Evolutionary conservation across 176 grass and related monocot genomes (phyloP).

Genomic region (Triticum timopheevii): DNA sequence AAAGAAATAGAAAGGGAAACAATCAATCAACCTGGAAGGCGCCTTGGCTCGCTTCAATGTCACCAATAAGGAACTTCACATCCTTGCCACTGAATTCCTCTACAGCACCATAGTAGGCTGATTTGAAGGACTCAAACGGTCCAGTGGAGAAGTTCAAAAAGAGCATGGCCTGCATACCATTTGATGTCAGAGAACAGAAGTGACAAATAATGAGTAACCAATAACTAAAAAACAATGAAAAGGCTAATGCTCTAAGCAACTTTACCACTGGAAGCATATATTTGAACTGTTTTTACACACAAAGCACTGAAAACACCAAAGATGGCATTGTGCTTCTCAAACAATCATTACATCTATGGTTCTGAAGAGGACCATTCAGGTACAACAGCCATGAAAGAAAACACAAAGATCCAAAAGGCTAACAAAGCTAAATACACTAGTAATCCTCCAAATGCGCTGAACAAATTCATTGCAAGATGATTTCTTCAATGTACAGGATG

Average conservation of each 20-base stretch:
- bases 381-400: not conserved
- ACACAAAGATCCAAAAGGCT: not conserved
- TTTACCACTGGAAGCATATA: not conserved
- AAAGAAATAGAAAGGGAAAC: not conserved
- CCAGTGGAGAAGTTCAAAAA: slow-evolving; percentile 78
- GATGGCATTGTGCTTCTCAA: not conserved
- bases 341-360: not conserved
- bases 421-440: not conserved
- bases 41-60: slow-evolving; percentile 72
- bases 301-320: not conserved
- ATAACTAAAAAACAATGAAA: not conserved
- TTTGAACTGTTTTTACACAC: not conserved
- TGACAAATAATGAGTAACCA: not conserved
- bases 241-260: not conserved
- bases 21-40: slow-evolving; percentile 76
- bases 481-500: not conserved
- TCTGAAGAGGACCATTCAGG: not conserved
- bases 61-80: slow-evolving; percentile 87
- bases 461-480: not conserved
- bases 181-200: slow-evolving; percentile 14
- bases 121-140: slow-evolving; percentile 70
- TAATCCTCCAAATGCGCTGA: not conserved
- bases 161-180: slow-evolving; percentile 66
- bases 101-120: slow-evolving; percentile 49
- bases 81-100: slow-evolving; percentile 73